Conservation (phyloP, 306 rosid genomes). For the Corylus avellana region DNA sequence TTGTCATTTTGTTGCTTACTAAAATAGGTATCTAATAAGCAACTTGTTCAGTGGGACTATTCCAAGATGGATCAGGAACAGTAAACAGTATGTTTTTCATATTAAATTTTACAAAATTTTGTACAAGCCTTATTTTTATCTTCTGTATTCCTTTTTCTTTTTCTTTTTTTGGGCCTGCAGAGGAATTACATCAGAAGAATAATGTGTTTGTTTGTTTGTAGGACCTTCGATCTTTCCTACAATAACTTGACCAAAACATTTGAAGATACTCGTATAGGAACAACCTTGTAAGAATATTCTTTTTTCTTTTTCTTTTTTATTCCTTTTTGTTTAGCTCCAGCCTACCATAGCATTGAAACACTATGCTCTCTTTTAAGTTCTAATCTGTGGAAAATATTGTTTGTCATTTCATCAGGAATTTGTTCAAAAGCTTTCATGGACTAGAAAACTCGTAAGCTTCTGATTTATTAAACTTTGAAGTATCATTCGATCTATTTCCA, state of each 20-base stretch:
- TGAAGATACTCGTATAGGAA: background rate
- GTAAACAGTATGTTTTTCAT: conserved; percentile 14
- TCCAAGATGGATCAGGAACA: conserved; percentile 22
- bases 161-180: background rate
- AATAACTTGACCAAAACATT: conserved; percentile 20
- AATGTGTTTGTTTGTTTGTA: background rate
- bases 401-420: conserved; percentile 18
- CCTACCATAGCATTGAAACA: background rate
- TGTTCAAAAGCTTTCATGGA: conserved; percentile 19
- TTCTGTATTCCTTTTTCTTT: background rate
- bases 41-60: conserved; percentile 29
- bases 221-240: conserved; percentile 27
- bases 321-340: too few species aligned
- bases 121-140: background rate
- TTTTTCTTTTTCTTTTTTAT: background rate
- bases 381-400: background rate
- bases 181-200: background rate
- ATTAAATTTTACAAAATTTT: background rate
- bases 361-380: background rate
- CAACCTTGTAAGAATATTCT: conserved; percentile 11
- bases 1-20: background rate
- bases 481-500: background rate
- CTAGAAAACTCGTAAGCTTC: conserved; percentile 26
- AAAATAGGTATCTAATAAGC: conserved; percentile 28
- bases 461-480: background rate